Evolutionary conservation across 2,329 filamentous ascomycete genomes (phyloP).

Genomic region (Penicillium corylophilum): DNA sequence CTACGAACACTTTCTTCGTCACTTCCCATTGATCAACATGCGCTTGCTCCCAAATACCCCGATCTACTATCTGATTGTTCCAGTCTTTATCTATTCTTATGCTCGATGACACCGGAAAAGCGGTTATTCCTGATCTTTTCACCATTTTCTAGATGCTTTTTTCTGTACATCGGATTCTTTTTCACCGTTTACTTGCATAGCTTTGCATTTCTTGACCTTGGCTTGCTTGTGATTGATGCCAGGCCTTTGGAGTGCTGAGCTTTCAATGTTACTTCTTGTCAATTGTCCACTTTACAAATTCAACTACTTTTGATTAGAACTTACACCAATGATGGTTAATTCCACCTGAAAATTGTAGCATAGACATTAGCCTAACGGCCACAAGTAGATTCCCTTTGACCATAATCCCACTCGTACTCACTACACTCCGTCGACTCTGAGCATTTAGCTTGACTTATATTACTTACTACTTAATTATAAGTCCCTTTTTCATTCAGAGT

Average conservation of each 20-base stretch:
- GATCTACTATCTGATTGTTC: background rate
- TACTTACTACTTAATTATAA: too few relatives aligned
- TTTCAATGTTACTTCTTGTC: background rate
- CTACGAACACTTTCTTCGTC: slow-evolving; percentile 80
- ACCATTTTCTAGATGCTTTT: background rate
- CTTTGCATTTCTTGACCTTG: background rate
- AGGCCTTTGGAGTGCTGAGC: slow-evolving; percentile 1
- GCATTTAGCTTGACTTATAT: too few relatives aligned
- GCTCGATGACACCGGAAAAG: background rate
- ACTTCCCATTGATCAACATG: slow-evolving; percentile 56
- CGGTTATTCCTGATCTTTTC: background rate
- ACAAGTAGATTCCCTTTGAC: background rate
- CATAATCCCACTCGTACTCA: background rate
- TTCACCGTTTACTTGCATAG: background rate
- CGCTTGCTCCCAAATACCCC: background rate
- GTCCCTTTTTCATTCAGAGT: too few relatives aligned
- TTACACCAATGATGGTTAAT: background rate
- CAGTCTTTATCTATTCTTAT: background rate
- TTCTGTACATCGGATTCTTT: background rate
- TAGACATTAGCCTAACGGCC: background rate
- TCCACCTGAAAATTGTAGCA: background rate
- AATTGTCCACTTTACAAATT: background rate
- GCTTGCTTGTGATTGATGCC: background rate
- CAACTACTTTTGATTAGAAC: background rate
- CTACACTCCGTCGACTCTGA: background rate